phyloP scores from a whole-genome alignment of 805 yeast genomes.

The Gaillardinia entomophila region DNA sequence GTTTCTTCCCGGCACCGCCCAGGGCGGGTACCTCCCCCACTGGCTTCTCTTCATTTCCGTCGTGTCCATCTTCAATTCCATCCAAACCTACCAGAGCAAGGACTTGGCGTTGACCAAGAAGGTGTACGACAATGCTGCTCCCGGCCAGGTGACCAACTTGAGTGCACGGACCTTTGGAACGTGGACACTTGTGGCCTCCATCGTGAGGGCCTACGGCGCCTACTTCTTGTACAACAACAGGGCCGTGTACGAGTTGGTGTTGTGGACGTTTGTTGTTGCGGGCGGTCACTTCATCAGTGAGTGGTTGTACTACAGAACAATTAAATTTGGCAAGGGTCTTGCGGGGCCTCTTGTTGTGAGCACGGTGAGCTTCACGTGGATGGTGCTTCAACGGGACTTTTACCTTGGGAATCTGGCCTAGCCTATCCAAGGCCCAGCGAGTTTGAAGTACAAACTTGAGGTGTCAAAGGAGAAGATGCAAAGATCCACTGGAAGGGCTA shows the following conservation, averaged over 20 bases:
- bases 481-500: too few species aligned
- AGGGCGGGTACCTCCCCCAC: constrained; percentile 52
- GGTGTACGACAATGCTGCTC: constrained; percentile 54
- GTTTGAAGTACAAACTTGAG: too few species aligned
- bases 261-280: constrained; percentile 79
- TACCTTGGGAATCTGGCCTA: constrained; percentile 25
- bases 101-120: constrained; percentile 70
- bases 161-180: constrained; percentile 98
- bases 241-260: constrained; percentile 70
- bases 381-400: constrained; percentile 63
- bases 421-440: constrained; percentile 5
- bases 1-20: constrained; percentile 11
- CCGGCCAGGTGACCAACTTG: constrained; percentile 39
- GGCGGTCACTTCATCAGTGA: constrained; percentile 78
- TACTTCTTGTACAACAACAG: constrained; percentile 57
- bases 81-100: constrained; percentile 69
- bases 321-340: constrained; percentile 81
- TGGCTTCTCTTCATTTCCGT: constrained; percentile 56
- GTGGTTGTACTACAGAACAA: constrained; percentile 74
- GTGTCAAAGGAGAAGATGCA: too few species aligned
- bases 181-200: constrained; percentile 86
- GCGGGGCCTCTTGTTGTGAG: constrained; percentile 82
- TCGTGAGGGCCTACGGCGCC: constrained; percentile 85
- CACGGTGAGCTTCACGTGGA: constrained; percentile 71
- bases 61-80: constrained; percentile 88